Conservation (phyloP, 257 asterid species). For the Thymus mandschuricus region DNA sequence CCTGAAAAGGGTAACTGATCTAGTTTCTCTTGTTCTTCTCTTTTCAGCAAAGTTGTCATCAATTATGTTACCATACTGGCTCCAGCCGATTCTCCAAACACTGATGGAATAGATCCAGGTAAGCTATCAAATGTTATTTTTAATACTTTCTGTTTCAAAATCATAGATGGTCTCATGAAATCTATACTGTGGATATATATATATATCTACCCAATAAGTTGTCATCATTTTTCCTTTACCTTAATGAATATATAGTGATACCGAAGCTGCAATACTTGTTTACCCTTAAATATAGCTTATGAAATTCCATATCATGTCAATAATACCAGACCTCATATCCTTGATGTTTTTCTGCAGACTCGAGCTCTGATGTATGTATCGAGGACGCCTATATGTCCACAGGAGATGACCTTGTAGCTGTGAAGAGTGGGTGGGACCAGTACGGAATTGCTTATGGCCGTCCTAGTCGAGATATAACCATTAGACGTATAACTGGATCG, state of each 20-base stretch:
- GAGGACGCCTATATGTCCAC: conserved; percentile 66
- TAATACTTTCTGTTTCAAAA: not conserved
- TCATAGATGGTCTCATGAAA: not conserved
- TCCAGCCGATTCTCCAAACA: conserved; percentile 67
- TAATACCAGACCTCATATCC: not conserved
- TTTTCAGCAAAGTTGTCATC: conserved; percentile 56
- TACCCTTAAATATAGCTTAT: not conserved
- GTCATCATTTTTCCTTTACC: not conserved
- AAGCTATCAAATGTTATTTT: not conserved
- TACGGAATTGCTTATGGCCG: conserved; percentile 59
- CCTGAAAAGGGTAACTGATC: conserved; percentile 11
- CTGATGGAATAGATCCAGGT: conserved; percentile 83
- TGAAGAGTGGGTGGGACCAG: conserved; percentile 73
- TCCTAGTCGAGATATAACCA: conserved; percentile 51
- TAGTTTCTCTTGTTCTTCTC: conserved; percentile 8
- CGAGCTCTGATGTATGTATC: conserved; percentile 68
- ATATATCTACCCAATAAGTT: conserved; percentile 4
- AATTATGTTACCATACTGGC: conserved; percentile 60
- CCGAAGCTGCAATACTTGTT: not conserved
- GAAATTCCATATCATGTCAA: not conserved
- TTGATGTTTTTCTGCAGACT: conserved; percentile 53
- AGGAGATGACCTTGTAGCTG: conserved; percentile 60
- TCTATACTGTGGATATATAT: not conserved
- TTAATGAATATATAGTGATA: conserved; percentile 6
- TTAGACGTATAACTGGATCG: conserved; percentile 73